These are phyloP conservation scores for Friedmanniomyces endolithicus DNA, from an alignment of 495 filamentous ascomycete genomes.

Conservation along the genomic window DNA sequence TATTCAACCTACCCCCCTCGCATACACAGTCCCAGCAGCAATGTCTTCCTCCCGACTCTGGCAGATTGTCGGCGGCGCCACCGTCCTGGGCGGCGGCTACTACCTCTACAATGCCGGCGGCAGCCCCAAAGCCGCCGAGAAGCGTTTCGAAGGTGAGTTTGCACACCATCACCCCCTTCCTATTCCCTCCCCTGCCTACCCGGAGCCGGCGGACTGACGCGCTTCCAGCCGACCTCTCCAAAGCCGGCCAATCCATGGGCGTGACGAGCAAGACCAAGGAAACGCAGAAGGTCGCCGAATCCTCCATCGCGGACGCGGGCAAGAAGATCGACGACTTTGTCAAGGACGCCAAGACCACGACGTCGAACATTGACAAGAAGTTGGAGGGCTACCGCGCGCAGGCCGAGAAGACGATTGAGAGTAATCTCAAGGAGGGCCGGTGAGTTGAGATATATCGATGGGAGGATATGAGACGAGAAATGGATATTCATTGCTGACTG, in stretches of 20 bases:
- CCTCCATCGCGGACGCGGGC: constrained; percentile 39
- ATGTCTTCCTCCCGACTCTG: constrained; percentile 21
- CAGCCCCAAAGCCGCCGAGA: constrained; percentile 64
- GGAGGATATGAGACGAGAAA: background rate
- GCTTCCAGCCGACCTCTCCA: constrained; percentile 46
- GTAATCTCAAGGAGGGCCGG: constrained; percentile 27
- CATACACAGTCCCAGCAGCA: background rate
- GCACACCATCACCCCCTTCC: background rate
- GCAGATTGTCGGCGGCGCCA: constrained; percentile 39
- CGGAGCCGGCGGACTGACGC: constrained; percentile 1
- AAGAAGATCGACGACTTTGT: constrained; percentile 40
- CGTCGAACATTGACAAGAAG: constrained; percentile 43
- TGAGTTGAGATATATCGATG: background rate
- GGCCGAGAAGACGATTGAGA: constrained; percentile 57
- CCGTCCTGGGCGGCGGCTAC: constrained; percentile 62
- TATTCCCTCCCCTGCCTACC: constrained; percentile 14
- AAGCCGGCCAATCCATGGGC: constrained; percentile 52
- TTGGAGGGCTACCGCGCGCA: constrained; percentile 44
- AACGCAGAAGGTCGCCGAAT: constrained; percentile 41
- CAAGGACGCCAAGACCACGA: constrained; percentile 28
- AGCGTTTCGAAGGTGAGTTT: constrained; percentile 62
- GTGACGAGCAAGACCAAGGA: constrained; percentile 40
- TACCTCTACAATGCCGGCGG: constrained; percentile 87
- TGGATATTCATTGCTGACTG: background rate
- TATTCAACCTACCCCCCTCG: background rate